A percentile compares a stretch with the other conserved stretches of the same genome.
These are phyloP conservation scores for Zygotorulaspora danielsina DNA, from an alignment of 805 yeast genomes.

Conservation along the genomic window DNA sequence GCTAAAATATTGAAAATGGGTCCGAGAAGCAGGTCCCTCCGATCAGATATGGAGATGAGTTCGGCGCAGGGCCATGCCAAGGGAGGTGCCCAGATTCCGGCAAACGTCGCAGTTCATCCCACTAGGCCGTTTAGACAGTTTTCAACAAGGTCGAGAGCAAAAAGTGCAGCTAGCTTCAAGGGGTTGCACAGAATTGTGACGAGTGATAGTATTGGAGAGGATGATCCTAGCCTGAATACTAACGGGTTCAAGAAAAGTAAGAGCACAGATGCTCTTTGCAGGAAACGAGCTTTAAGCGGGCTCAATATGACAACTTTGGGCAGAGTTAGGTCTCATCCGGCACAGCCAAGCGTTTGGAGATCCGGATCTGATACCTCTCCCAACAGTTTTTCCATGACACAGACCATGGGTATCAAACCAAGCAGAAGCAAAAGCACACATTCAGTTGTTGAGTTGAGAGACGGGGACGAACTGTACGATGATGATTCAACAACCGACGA, in stretches of 20 bases:
- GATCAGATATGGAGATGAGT: slow-evolving; percentile 15
- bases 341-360: slow-evolving; percentile 9
- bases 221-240: slow-evolving; percentile 9
- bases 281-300: slow-evolving; percentile 30
- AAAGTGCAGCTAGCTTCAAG: slow-evolving; percentile 33
- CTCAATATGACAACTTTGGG: slow-evolving; percentile 34
- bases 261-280: slow-evolving; percentile 31
- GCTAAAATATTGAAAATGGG: slow-evolving; percentile 14
- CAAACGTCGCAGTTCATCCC: slow-evolving; percentile 14
- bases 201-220: slow-evolving; percentile 24
- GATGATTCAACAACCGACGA: slow-evolving; percentile 34
- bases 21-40: slow-evolving; percentile 17
- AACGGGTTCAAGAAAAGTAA: slow-evolving; percentile 24
- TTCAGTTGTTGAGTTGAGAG: slow-evolving; percentile 27
- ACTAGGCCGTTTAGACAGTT: slow-evolving; percentile 26
- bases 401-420: slow-evolving; percentile 27
- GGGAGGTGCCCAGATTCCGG: slow-evolving; percentile 7
- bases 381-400: slow-evolving; percentile 10
- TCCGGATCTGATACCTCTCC: slow-evolving; percentile 12
- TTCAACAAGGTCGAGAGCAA: slow-evolving; percentile 32
- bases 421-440: slow-evolving; percentile 30
- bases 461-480: slow-evolving; percentile 24
- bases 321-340: slow-evolving; percentile 25
- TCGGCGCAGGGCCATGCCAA: slow-evolving; percentile 12
- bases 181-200: slow-evolving; percentile 28